Evolutionary conservation across 331 rosid species (phyloP), one percentile per base, ranked within the genome.

Genomic region (Malus hybrid): DNA sequence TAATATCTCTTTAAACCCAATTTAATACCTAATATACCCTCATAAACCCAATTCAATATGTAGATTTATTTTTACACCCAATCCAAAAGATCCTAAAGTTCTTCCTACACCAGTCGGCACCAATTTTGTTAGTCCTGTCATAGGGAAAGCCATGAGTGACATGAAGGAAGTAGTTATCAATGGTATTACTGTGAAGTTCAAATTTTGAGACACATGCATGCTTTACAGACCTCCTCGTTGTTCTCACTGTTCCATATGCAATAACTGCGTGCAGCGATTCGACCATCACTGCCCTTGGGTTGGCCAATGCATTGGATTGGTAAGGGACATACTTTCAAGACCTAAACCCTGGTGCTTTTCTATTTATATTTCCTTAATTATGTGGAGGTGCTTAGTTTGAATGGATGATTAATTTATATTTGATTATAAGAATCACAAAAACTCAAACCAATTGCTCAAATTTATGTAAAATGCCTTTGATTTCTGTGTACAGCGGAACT

Each of bases 281-380:
- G 85, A 82, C 28, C 85, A 82, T 34, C 85, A 82, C 79, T 82
- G 85, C 67, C 85, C 85, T 22, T 82, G 85, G 85, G 82, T 82
- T 73, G 85, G 85, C 31, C 85, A 82, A 69, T 82, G 85, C 36
- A 82, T 82, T 73, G 85, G 85, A 77, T 64, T 67, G 79, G 85
- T 77, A 73, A 62, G 39, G 48, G 24, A 61, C 36, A 36, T 3
- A 33, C 50, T 72, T 22, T 12, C 5, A 16, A 6, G 34, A 36
- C 74, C 64, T 50, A 15, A 50, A 28, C 60, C 7, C 13, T 54
- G 32, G 10, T 31, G 52, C 32, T 5, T 54, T 71, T 24, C 27
- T 64, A 31, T 64, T 31, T 64, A 18, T 32, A 3, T 16, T 6
- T 64, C 33, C 13, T 31, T 64, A 29, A 32, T 9, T 55, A 19